Percentiles rank a stretch among this genome's conserved stretches.
phyloP scores from a whole-genome alignment of 257 asterid species.

The Solanum megistacrolobum region DNA sequence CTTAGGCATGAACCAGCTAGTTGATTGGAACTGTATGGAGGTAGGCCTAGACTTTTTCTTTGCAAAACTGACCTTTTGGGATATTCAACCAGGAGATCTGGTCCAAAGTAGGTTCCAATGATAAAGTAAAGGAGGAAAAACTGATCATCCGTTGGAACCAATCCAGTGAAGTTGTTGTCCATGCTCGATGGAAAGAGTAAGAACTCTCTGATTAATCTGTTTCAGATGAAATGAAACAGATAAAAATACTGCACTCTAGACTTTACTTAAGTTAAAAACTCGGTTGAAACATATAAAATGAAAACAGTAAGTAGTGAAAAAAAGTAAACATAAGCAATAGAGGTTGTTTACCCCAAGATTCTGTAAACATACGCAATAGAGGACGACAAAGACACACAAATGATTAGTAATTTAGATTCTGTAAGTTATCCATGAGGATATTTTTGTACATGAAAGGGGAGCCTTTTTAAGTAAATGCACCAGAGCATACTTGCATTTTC shows the following conservation, averaged over 20 bases:
- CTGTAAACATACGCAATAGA: not conserved
- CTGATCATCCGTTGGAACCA: constrained; percentile 45
- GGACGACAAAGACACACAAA: not conserved
- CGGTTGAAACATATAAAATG: not conserved
- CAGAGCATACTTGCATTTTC: not conserved
- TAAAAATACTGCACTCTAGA: not conserved
- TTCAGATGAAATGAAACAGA: not conserved
- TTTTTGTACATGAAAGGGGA: not conserved
- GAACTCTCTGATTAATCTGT: not conserved
- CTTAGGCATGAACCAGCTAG: constrained; percentile 34
- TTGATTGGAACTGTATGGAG: constrained; percentile 21
- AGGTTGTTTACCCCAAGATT: not conserved
- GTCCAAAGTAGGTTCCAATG: constrained; percentile 57
- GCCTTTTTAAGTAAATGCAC: not conserved
- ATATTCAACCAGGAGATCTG: constrained; percentile 33
- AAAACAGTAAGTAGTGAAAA: not conserved
- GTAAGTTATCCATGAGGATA: not conserved
- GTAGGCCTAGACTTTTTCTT: constrained; percentile 31
- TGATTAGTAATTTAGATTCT: not conserved
- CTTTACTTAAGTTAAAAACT: not conserved
- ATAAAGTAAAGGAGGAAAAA: constrained; percentile 43
- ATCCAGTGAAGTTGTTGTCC: constrained; percentile 19
- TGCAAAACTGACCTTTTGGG: constrained; percentile 39
- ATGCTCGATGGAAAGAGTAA: constrained; percentile 8
- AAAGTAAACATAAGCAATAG: not conserved